Conservation (phyloP, 1,284 basidiomycete genomes). For the Cerioporus squamosus region DNA sequence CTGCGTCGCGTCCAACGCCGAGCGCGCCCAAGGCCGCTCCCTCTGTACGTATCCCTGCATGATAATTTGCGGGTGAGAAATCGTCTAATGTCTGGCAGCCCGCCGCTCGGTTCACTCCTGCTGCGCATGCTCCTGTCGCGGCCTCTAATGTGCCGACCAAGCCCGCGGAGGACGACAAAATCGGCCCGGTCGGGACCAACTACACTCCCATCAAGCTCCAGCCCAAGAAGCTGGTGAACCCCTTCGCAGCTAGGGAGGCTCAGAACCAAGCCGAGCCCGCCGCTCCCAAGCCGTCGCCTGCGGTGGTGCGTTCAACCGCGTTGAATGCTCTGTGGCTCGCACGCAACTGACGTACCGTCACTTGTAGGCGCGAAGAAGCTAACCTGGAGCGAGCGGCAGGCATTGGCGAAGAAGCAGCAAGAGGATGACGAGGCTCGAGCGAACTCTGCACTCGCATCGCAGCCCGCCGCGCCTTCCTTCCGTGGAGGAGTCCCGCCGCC, state of each 20-base stretch:
- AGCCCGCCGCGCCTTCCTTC: constrained; percentile 32
- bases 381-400: constrained; percentile 92
- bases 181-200: constrained; percentile 82
- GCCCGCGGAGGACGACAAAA: constrained; percentile 77
- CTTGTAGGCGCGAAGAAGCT: constrained; percentile 63
- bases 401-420: constrained; percentile 80
- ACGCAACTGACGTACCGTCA: not conserved
- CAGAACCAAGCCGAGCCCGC: constrained; percentile 41
- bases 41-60: constrained; percentile 33
- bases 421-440: constrained; percentile 83
- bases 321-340: not conserved
- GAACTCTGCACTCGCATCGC: constrained; percentile 49
- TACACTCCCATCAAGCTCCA: constrained; percentile 87
- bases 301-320: constrained; percentile 8
- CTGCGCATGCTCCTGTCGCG: constrained; percentile 45
- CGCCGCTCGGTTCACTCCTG: constrained; percentile 30
- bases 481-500: constrained; percentile 37
- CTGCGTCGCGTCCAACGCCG: constrained; percentile 52
- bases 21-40: constrained; percentile 39
- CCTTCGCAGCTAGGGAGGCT: constrained; percentile 69
- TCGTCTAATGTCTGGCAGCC: constrained; percentile 9
- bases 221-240: constrained; percentile 88
- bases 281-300: constrained; percentile 27
- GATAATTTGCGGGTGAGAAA: not conserved
- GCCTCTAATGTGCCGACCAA: constrained; percentile 62